Evolutionary conservation across 352 stramenopile species (phyloP).

Genomic region (Phytopythium oedochilum): DNA sequence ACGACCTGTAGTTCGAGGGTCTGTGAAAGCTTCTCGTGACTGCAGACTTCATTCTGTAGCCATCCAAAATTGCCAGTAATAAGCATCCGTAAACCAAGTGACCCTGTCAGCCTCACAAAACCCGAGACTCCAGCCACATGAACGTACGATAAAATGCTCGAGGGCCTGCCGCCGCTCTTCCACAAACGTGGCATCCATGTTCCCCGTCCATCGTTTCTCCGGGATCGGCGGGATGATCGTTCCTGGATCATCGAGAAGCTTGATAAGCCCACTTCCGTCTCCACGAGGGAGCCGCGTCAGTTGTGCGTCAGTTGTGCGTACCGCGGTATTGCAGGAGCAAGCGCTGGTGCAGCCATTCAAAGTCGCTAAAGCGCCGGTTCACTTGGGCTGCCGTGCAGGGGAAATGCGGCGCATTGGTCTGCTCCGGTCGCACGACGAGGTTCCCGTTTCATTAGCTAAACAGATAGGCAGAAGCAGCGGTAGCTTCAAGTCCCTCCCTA

Average conservation of each 20-base stretch:
- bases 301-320: slow-evolving; percentile 16
- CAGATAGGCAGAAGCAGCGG: not conserved
- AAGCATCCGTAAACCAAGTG: not conserved
- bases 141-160: slow-evolving; percentile 82
- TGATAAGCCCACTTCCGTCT: not conserved
- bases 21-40: slow-evolving; percentile 77
- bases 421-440: not conserved
- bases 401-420: slow-evolving; percentile 71
- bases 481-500: slow-evolving; percentile 9
- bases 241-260: slow-evolving; percentile 19
- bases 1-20: slow-evolving; percentile 83
- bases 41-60: slow-evolving; percentile 80
- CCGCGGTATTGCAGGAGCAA: slow-evolving; percentile 75
- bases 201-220: slow-evolving; percentile 85
- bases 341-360: slow-evolving; percentile 86
- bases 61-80: too few relatives aligned
- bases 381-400: slow-evolving; percentile 70
- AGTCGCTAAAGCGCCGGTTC: slow-evolving; percentile 86
- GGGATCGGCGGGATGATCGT: slow-evolving; percentile 88
- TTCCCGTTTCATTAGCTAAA: not conserved
- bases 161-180: slow-evolving; percentile 83
- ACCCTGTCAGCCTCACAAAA: not conserved
- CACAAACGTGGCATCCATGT: slow-evolving; percentile 88
- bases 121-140: not conserved
- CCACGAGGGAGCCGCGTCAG: not conserved